These are phyloP conservation scores for Cladophialophora bantiana DNA, from an alignment of 2,329 filamentous ascomycete genomes.

Conservation along the genomic window DNA sequence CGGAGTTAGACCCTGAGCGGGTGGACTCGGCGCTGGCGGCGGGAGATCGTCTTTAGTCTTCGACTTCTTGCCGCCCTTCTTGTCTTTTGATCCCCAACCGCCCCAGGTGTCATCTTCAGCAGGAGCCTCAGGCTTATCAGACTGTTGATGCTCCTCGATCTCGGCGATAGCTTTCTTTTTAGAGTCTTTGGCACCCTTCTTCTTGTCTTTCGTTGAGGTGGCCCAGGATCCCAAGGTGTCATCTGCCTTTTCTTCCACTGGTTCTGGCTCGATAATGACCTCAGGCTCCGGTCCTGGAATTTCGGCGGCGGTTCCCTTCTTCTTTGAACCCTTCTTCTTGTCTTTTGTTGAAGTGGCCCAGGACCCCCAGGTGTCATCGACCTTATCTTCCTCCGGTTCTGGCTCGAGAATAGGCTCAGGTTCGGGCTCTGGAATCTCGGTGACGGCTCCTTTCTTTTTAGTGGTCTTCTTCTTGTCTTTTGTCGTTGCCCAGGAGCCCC, in stretches of 20 bases:
- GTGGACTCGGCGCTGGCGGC: slow-evolving; percentile 57
- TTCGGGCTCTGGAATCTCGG: slow-evolving; percentile 13
- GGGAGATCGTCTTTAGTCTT: slow-evolving; percentile 54
- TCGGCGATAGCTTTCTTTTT: slow-evolving; percentile 47
- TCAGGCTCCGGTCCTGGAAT: neutral
- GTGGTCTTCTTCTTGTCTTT: slow-evolving; percentile 22
- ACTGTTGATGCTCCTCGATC: slow-evolving; percentile 24
- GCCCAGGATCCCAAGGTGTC: slow-evolving; percentile 46
- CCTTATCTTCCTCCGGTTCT: slow-evolving; percentile 40
- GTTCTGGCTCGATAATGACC: slow-evolving; percentile 26
- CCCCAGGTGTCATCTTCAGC: slow-evolving; percentile 45
- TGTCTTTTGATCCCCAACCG: slow-evolving; percentile 43
- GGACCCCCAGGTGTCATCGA: slow-evolving; percentile 55
- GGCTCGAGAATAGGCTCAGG: slow-evolving; percentile 18
- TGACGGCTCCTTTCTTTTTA: slow-evolving; percentile 24
- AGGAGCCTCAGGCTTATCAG: slow-evolving; percentile 28
- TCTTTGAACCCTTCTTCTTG: slow-evolving; percentile 58
- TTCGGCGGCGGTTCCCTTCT: slow-evolving; percentile 42
- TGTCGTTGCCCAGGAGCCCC: slow-evolving; percentile 34
- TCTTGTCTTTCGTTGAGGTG: slow-evolving; percentile 46
- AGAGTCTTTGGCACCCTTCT: slow-evolving; percentile 55
- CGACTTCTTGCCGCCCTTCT: slow-evolving; percentile 56
- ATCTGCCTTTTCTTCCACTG: slow-evolving; percentile 34
- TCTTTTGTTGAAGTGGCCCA: slow-evolving; percentile 56
- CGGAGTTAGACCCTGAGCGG: slow-evolving; percentile 52